Evolutionary conservation across 2,329 filamentous ascomycete species (phyloP), one percentile per base, ranked within the genome.

Genomic region (Cladobotryum protrusum): DNA sequence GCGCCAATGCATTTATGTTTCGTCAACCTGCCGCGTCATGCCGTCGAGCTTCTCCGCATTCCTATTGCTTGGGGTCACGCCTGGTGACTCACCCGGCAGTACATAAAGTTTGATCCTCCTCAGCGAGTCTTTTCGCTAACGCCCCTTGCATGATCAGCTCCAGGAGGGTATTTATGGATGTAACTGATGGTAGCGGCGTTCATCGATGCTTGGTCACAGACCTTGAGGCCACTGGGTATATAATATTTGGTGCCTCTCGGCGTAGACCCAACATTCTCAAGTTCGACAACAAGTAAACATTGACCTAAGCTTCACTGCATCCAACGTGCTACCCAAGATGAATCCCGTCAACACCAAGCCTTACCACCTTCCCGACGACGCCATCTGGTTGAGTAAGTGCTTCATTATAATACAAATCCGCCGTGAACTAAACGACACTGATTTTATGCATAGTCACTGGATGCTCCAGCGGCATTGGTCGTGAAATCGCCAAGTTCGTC

Each of bases 381-480:
- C 68, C 8, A 62, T 61, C 49, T 72, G 69, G 69, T 57, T 72
- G 41, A 67, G 67, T 70, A 52, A 56, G 64, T 61, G 18, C 39
- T 5, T 13, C 11, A 19, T 3, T 12, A 42, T 20, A 12, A 42
- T 17, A 15, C 33, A 7, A 13, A 18, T 36, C 50, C 48, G 15
- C 57, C 12, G 36, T 17, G 9, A 14, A 15, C 7, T 18, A 9
- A n/a, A 19, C 19, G 7, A 18, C 13, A 52, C 18, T 42, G 39
- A 42, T 17, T 37, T 6, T 37, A 37, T 37, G 5, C 6, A 12
- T 15, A 75, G 72, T 75, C 17, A 75, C 74, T 34, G 74, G 75
- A 14, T 76, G 72, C 56, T 77, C 75, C 1, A 70, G 67, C 0
- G 75, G 75, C 12, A 73, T 78, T 7, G 74, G 75, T 39, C 61